Base-by-base conservation (phyloP, 192 early-diverging fungal species). In the Coemansia sp. region DNA sequence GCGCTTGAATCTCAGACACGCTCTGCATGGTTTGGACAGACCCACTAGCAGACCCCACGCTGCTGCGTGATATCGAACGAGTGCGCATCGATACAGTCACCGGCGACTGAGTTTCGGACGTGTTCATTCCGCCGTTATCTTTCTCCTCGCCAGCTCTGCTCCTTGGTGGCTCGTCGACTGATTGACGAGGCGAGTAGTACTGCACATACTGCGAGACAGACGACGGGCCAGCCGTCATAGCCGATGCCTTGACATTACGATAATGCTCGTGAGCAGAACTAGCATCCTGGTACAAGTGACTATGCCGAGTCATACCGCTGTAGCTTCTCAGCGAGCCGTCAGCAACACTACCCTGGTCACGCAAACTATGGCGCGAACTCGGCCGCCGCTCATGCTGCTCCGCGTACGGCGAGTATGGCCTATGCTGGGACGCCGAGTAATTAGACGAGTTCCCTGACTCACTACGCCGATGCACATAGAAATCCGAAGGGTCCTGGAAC, bases 61-160 rank as follows among this genome's bases (percentile, higher is more conserved):
- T 80, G 67, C 73, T 80, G 14, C 74, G 78, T 5, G 78, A 80
- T 15, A 80, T 34, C 11, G 78, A 75, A 10, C 78, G 73, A 8
- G 78, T 75, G 21, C 70, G 70, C 63, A 69, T 67, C 12, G 70
- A 69, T 25, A 72, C 64, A 31, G 50, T 39, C 39, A 42, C 72
- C 8, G 77, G 63, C 9, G 76, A 73, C 36, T 19, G 42, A 2
- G 55, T 32, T 31, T 58, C 55, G 1, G 55, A 31, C 12, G 29
- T 58, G 6, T 58, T 34, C 55, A 58, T 17, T 8, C 55, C 55
- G 23, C 55, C 29, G 17, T 32, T 58, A 8, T 58, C 29, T 14
- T 17, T 34, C 14, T n/a, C 25, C 29, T 11, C 55, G 55, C 55
- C 15, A 14, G 51, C 51, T 27, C 23, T 2, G 23, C 4, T 27